Base-by-base conservation (phyloP, 768 basidiomycete genomes). In the Cytidiella melzeri region DNA sequence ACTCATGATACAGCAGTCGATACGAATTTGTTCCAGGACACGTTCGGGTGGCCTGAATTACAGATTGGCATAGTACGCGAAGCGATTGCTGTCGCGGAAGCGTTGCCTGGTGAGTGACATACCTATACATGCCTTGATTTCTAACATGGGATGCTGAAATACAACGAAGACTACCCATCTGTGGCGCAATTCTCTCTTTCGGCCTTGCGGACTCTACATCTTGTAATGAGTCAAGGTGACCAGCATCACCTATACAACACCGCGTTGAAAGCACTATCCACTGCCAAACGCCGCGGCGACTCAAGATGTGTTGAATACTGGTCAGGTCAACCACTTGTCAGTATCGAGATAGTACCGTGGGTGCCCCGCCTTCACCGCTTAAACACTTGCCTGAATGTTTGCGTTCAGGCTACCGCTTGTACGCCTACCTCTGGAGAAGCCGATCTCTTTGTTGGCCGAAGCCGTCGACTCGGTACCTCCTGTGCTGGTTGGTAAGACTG, bases 61-160 rank as follows among this genome's bases (percentile, higher is more conserved):
- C 95, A 96, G 69, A 80, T 97, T 15, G 92, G 92, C 20, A 81
- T 94, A n/a, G 74, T 97, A 19, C 79, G 92, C 30, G 96, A 98
- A 63, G 91, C 92, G 1, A 83, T 97, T 19, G 84, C 87, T 0
- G 83, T 98, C 2, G 89, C 92, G 1, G 92, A 97, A 65, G 82
- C 91, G 12, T 69, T 99, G 20, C 92, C 95, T 49, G 92, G 93
- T 91, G 53, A 47, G 76, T n/a, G n/a, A n/a, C n/a, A n/a, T 67
- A 3, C 27, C 20, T 43, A n/a, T 20, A 25, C 5, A 30, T 9
- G 34, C 38, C 11, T 3, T 27, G 21, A 39, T 41, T 15, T 19
- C 24, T 13, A 38, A 21, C 24, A 23, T 44, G 28, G 47, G 26
- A 6, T 21, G 41, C 34, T 41, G 43, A 48, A 43, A 48, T 30